Conservation (phyloP, 768 basidiomycete genomes). For the Lentinula aciculospora region DNA sequence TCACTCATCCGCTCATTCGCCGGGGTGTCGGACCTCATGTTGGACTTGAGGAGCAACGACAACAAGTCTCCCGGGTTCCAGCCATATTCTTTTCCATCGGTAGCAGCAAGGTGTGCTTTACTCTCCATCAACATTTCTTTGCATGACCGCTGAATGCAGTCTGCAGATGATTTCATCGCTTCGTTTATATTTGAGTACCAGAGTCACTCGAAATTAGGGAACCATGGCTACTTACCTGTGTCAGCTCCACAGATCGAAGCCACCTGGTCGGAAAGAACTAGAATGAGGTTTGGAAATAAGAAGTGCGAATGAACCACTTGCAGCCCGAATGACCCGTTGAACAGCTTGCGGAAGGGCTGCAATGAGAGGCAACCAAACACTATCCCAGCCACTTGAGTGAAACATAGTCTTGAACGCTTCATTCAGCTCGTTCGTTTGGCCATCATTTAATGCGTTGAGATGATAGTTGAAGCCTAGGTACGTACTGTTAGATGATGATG, state of each 20-base stretch:
- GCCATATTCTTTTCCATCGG: constrained; percentile 9
- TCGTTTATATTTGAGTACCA: too few relatives aligned
- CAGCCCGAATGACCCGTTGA: constrained; percentile 31
- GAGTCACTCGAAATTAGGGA: too few relatives aligned
- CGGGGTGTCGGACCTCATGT: constrained; percentile 40
- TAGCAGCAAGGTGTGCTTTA: constrained; percentile 26
- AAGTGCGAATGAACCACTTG: constrained; percentile 15
- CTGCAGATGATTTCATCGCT: not conserved
- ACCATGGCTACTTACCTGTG: constrained; percentile 20
- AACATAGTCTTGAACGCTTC: constrained; percentile 49
- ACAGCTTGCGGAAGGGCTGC: constrained; percentile 13
- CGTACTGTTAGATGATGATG: not conserved
- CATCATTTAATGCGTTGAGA: constrained; percentile 22
- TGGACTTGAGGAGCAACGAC: constrained; percentile 42
- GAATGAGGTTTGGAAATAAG: not conserved
- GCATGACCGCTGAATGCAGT: constrained; percentile 13
- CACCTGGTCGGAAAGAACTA: not conserved
- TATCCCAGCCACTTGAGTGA: constrained; percentile 23
- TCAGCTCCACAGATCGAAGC: constrained; percentile 19
- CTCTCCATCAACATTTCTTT: constrained; percentile 41
- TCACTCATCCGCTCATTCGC: constrained; percentile 40
- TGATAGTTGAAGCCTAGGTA: constrained; percentile 24
- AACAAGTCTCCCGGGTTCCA: constrained; percentile 37
- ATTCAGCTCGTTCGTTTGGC: constrained; percentile 42
- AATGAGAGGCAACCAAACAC: constrained; percentile 24